Conservation (phyloP, 129 eudicot genomes). For the sunflower (Helianthus annuus) region HanXRQr2.0-SUNRISE NC_035447.2:6990581-6991080, state of each 20-base stretch:
- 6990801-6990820: conserved; percentile 47
- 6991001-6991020: conserved; percentile 43
- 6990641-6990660: conserved; percentile 27
- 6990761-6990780: conserved; percentile 43
- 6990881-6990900: conserved; percentile 20
- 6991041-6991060: conserved; percentile 36
- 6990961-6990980: conserved; percentile 2
- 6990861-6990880: conserved; percentile 49
- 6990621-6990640: conserved; percentile 53
- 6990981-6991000: conserved; percentile 63
- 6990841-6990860: conserved; percentile 19
- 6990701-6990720: conserved; percentile 20
- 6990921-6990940: conserved; percentile 8
- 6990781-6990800: conserved; percentile 45
- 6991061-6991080: background rate
- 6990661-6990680: conserved; percentile 22
- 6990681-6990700: background rate
- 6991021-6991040: conserved; percentile 66
- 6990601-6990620: background rate
- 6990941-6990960: conserved; percentile 2
- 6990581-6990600: background rate
- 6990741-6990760: conserved; percentile 42
- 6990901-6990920: background rate
- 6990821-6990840: conserved; percentile 49
- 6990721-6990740: conserved; percentile 26